A percentile compares a stretch with the other conserved stretches of the same genome.
These are phyloP conservation scores for Solanum rostratum DNA, from an alignment of 257 asterid genomes.

Conservation along the genomic window DNA sequence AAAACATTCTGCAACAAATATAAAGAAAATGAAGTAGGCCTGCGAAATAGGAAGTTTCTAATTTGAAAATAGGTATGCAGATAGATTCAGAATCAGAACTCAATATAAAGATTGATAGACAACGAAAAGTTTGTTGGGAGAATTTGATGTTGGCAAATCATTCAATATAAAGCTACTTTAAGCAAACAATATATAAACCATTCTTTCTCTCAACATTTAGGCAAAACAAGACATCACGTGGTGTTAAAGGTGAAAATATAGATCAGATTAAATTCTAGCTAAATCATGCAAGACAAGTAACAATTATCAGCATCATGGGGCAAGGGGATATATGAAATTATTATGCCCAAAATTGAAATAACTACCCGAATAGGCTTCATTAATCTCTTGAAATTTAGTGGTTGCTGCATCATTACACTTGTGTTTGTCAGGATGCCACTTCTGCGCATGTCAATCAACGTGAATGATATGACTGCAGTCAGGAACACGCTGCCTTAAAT, in stretches of 20 bases:
- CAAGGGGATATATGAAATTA: neutral
- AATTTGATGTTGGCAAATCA: neutral
- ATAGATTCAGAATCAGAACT: neutral
- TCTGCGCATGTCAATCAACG: conserved; percentile 28
- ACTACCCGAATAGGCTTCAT: conserved; percentile 52
- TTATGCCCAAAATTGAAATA: neutral
- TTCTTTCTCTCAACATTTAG: neutral
- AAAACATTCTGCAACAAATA: neutral
- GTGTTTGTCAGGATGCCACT: conserved; percentile 76
- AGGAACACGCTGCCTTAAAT: neutral
- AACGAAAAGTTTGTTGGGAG: neutral
- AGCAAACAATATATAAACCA: neutral
- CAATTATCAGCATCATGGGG: neutral
- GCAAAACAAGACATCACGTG: neutral
- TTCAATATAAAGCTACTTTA: neutral
- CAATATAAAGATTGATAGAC: neutral
- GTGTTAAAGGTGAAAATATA: neutral
- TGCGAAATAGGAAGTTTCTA: neutral
- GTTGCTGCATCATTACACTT: conserved; percentile 40
- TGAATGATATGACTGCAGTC: neutral
- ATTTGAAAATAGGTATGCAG: neutral
- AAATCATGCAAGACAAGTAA: neutral
- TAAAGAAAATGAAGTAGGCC: neutral
- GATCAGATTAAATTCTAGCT: conserved; percentile 5
- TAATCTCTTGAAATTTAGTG: conserved; percentile 53